Conservation (phyloP, 345 rosid species). For the Physaria fendleri region DNA sequence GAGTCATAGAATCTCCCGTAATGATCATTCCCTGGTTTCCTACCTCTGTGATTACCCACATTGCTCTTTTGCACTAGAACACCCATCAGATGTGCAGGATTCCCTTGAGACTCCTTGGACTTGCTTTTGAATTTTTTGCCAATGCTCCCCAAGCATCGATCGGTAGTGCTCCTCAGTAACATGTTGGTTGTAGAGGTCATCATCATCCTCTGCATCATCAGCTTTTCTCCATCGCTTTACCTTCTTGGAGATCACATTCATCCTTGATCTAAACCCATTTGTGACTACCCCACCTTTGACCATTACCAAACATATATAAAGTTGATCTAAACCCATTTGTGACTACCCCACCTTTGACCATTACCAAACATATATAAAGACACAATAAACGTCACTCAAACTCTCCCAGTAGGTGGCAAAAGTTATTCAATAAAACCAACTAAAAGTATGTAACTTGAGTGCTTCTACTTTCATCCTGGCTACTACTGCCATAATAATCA, state of each 20-base stretch:
- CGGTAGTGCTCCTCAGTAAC: slow-evolving; percentile 84
- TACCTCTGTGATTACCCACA: slow-evolving; percentile 43
- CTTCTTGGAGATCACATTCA: slow-evolving; percentile 43
- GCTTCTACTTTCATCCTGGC: slow-evolving; percentile 97
- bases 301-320: no score
- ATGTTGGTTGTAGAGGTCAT: slow-evolving; percentile 34
- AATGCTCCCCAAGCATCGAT: slow-evolving; percentile 94
- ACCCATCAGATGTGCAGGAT: slow-evolving; percentile 40
- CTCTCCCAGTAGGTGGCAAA: background rate
- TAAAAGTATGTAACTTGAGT: slow-evolving; percentile 69
- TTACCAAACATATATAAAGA: no score
- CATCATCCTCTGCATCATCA: slow-evolving; percentile 62
- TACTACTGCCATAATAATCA: slow-evolving; percentile 89
- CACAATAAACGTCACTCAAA: slow-evolving; percentile 8
- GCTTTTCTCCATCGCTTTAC: slow-evolving; percentile 46
- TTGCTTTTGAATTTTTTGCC: slow-evolving; percentile 72
- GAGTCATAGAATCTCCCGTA: slow-evolving; percentile 50
- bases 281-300: slow-evolving; percentile 48
- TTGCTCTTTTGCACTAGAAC: slow-evolving; percentile 41
- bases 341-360: slow-evolving; percentile 48
- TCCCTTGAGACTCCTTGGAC: slow-evolving; percentile 47
- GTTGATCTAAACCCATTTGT: no score
- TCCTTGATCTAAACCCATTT: slow-evolving; percentile 59
- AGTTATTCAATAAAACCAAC: slow-evolving; percentile 3
- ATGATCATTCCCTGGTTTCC: slow-evolving; percentile 56